Evolutionary conservation across 2,329 filamentous ascomycete species (phyloP).

Genomic region (Exophiala spinifera): DNA sequence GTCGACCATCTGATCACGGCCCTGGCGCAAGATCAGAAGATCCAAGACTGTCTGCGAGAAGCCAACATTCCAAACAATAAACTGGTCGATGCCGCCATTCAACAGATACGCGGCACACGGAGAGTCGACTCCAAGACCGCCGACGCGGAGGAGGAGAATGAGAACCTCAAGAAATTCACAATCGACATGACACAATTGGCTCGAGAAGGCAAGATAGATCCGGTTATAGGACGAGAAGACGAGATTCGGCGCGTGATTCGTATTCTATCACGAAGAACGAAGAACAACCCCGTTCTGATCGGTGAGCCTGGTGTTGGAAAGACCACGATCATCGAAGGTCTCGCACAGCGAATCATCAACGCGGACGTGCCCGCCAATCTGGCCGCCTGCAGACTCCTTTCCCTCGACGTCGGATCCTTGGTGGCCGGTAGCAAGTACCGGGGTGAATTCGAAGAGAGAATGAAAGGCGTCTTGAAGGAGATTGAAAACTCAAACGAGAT

Average conservation of each 20-base stretch:
- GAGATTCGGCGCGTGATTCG: constrained; percentile 95
- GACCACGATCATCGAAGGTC: constrained; percentile 93
- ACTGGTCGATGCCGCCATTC: constrained; percentile 83
- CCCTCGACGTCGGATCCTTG: constrained; percentile 88
- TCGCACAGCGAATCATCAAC: constrained; percentile 93
- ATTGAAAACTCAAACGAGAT: constrained; percentile 92
- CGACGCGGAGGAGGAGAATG: constrained; percentile 84
- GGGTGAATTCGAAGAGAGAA: constrained; percentile 97
- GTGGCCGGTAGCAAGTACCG: constrained; percentile 98
- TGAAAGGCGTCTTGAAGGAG: constrained; percentile 98
- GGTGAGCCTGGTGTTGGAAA: constrained; percentile 98
- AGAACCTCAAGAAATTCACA: constrained; percentile 96
- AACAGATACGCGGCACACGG: constrained; percentile 86
- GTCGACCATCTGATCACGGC: constrained; percentile 91
- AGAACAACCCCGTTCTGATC: constrained; percentile 97
- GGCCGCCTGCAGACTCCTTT: constrained; percentile 88
- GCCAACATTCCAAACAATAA: constrained; percentile 89
- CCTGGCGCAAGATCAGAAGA: constrained; percentile 71
- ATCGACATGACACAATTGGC: constrained; percentile 98
- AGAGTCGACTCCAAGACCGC: constrained; percentile 95
- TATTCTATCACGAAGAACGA: constrained; percentile 84
- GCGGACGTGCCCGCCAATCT: constrained; percentile 94
- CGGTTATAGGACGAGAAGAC: constrained; percentile 86
- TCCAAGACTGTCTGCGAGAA: constrained; percentile 74
- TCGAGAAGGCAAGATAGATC: constrained; percentile 92